Base-by-base conservation (phyloP, 2,329 filamentous ascomycete genomes). In the Scorias spongiosa region DNA sequence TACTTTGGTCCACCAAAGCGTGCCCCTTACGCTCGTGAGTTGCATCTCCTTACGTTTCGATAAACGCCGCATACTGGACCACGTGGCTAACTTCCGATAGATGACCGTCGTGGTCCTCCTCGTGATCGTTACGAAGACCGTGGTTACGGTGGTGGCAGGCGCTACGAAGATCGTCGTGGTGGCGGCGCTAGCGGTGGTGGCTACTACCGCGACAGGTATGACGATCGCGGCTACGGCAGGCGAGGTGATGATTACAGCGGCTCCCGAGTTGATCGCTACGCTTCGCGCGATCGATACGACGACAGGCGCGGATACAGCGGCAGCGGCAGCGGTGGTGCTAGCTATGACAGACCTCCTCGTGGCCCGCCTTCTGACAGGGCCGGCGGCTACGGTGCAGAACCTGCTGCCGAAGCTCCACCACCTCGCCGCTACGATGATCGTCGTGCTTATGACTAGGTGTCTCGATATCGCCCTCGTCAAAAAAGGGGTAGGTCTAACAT, bases 1-100 rank as follows among this genome's bases (percentile, higher is more conserved):
- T 98, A 98, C 75, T 96, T 95, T 61, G 91, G 91, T 42, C 91
- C 91, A 49, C 91, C 91, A 51, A 98, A 98, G 80, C 78, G 91
- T 73, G 88, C 88, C 91, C 70, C 71, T 82, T 34, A 38, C 37
- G 15, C 32, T 9, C 32, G 32, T 36, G 15, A 12, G 50, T 48
- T 7, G 20, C 38, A 40, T 5, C 11, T 43, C 41, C 2, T 28
- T n/a, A n/a, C n/a, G n/a, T n/a, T n/a, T n/a, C n/a, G n/a, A n/a
- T n/a, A n/a, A n/a, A n/a, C n/a, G n/a, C n/a, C 47, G 30, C 38
- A 3, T 26, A 26, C 20, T 7, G 4, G 20, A 26, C 7, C 20
- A 7, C 20, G 7, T 26, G 20, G 20, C 20, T 26, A 45, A 44
- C 51, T 51, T 49, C 54, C 48, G 47, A 41, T 51, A 50, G 52